phyloP scores from a whole-genome alignment of 2,329 filamentous ascomycete species.

The Cladosporium sp. region DNA sequence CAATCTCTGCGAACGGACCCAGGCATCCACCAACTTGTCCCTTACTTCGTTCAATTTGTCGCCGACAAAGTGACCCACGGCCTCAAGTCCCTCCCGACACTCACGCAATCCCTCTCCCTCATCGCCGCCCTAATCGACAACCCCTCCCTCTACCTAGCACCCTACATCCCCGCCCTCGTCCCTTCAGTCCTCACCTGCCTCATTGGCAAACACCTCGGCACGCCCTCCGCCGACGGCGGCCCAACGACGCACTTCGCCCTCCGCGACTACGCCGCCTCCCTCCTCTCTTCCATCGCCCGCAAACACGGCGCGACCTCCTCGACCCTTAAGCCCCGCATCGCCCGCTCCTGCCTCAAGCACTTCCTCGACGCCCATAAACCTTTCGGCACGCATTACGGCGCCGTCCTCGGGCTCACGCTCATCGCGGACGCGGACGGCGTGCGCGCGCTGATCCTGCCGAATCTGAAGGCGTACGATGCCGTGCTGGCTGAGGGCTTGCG shows the following conservation, averaged over 20 bases:
- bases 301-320: conserved; percentile 78
- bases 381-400: conserved; percentile 80
- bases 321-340: conserved; percentile 78
- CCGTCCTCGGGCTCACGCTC: conserved; percentile 70
- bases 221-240: conserved; percentile 40
- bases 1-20: conserved; percentile 83
- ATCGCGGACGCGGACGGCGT: conserved; percentile 66
- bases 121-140: conserved; percentile 80
- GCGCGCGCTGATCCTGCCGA: conserved; percentile 59
- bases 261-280: conserved; percentile 74
- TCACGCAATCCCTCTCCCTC: conserved; percentile 89
- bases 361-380: conserved; percentile 83
- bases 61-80: conserved; percentile 93
- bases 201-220: conserved; percentile 73
- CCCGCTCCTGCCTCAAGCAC: conserved; percentile 85
- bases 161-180: conserved; percentile 64
- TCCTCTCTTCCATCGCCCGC: conserved; percentile 70
- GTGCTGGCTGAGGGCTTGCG: conserved; percentile 52
- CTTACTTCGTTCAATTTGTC: conserved; percentile 95
- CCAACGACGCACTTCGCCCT: conserved; percentile 64
- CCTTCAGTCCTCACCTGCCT: conserved; percentile 89
- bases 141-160: conserved; percentile 66
- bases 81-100: conserved; percentile 79
- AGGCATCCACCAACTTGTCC: conserved; percentile 87
- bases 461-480: conserved; percentile 57